Evolutionary conservation across 2,329 filamentous ascomycete species (phyloP), one percentile per base, ranked within the genome.

Genomic region (Ascochyta fabae): DNA sequence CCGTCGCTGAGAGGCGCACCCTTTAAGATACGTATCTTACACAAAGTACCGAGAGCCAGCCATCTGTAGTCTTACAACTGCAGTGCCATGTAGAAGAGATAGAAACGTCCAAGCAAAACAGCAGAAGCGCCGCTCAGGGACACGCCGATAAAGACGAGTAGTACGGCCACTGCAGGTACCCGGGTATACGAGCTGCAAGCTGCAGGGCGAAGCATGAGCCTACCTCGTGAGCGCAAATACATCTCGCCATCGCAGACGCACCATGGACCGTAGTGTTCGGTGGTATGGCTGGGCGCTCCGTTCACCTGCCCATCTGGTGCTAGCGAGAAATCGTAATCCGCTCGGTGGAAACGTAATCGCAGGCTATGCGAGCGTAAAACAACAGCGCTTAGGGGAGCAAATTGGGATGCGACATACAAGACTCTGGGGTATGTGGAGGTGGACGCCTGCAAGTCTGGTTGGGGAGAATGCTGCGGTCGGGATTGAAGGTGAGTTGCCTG

Each of bases 111-210:
- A 44, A 10, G 31, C n/a, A 34, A 23, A 50, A 29, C 8, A 38
- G 24, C 36, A 3, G 22, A 41, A 35, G 12, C 29, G 26, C 50
- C 31, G 12, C 16, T 35, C 34, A 47, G 45, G 36, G 43, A 36
- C 44, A 36, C 52, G 26, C 12, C 16, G 19, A 48, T 44, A 43
- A 49, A 36, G 15, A 43, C 15, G 10, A 13, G n/a, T 15, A 6
- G n/a, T 12, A 36, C 55, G 40, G 23, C 39, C 48, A 48, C 60
- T 63, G 58, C 60, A 63, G 60, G 60, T 61, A 63, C 60, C 60
- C 60, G 60, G 39, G 15, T 13, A 45, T 48, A 53, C 54, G 50
- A 56, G 29, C 44, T 52, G 43, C 58, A 43, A 34, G 41, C 29
- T 45, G 38, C 60, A 52, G 52, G 48, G 38, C 38, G 47, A 48